Percentiles rank a stretch among this genome's conserved stretches.
phyloP scores from a whole-genome alignment of 352 stramenopile genomes.

The Thalassiosira mediterranea region DNA sequence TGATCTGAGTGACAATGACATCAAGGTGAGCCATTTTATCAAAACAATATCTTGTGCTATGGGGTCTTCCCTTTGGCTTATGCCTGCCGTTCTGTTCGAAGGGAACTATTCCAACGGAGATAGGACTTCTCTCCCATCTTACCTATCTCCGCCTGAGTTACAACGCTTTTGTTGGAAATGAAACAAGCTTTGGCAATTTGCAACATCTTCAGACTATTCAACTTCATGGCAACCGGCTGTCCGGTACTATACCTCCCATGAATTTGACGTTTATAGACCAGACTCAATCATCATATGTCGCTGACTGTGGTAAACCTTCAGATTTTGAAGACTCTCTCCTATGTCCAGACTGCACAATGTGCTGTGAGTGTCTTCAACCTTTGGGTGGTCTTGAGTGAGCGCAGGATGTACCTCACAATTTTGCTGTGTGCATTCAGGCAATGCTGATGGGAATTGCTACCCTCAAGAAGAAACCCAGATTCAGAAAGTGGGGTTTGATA shows the following conservation, averaged over 20 bases:
- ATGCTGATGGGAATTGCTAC: slow-evolving; percentile 12
- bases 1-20: slow-evolving; percentile 43
- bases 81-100: slow-evolving; percentile 1
- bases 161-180: slow-evolving; percentile 3
- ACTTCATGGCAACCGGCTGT: slow-evolving; percentile 1
- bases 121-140: neutral
- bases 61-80: too few relatives aligned
- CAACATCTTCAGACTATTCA: slow-evolving; percentile 3
- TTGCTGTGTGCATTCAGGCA: slow-evolving; percentile 3
- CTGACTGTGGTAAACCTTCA: slow-evolving; percentile 7
- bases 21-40: slow-evolving; percentile 43
- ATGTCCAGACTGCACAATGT: slow-evolving; percentile 8
- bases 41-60: slow-evolving; percentile 5
- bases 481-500: neutral
- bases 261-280: neutral
- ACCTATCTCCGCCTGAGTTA: slow-evolving; percentile 2
- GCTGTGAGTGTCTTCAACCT: slow-evolving; percentile 3
- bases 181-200: neutral
- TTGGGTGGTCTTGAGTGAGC: neutral
- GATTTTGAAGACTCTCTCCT: neutral
- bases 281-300: neutral
- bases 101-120: neutral
- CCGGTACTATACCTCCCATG: neutral
- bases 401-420: too few relatives aligned
- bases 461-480: neutral